Evolutionary conservation across 2,329 filamentous ascomycete genomes (phyloP).

Genomic region (Venturia effusa): DNA sequence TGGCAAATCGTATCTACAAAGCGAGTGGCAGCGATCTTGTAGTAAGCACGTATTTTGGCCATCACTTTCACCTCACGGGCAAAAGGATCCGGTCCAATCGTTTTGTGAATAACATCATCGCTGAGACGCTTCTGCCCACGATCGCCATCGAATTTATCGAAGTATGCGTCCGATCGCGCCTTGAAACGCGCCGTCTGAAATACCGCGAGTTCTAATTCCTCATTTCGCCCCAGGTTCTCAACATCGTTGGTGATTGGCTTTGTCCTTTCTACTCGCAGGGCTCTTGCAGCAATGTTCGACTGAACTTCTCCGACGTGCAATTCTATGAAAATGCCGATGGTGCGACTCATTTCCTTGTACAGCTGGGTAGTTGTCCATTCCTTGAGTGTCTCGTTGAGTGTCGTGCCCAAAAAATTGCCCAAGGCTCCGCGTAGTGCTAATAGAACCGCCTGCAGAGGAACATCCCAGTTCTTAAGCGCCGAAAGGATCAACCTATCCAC

Average conservation of each 20-base stretch:
- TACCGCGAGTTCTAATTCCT: constrained; percentile 13
- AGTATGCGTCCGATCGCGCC: constrained; percentile 19
- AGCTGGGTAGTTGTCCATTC: constrained; percentile 22
- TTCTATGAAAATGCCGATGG: constrained; percentile 18
- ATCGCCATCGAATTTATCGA: constrained; percentile 15
- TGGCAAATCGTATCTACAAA: constrained; percentile 47
- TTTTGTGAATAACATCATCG: constrained; percentile 15
- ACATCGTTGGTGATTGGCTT: constrained; percentile 26
- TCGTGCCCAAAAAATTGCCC: constrained; percentile 13
- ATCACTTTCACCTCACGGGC: constrained; percentile 50
- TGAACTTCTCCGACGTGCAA: constrained; percentile 20
- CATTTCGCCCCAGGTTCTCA: constrained; percentile 16
- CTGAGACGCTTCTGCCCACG: background rate
- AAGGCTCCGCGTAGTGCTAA: constrained; percentile 15
- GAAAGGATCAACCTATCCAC: constrained; percentile 21
- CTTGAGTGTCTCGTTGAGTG: constrained; percentile 22
- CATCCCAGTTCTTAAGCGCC: constrained; percentile 21
- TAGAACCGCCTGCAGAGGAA: constrained; percentile 21
- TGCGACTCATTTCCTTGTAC: constrained; percentile 15
- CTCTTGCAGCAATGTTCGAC: constrained; percentile 16
- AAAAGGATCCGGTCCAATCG: constrained; percentile 42
- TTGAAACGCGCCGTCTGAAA: constrained; percentile 21
- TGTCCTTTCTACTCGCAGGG: constrained; percentile 22
- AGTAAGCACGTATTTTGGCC: constrained; percentile 56
- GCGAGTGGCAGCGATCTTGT: constrained; percentile 52